Evolutionary conservation across 768 basidiomycete species (phyloP), one percentile per base, ranked within the genome.

Genomic region (Amanita phalloides): DNA sequence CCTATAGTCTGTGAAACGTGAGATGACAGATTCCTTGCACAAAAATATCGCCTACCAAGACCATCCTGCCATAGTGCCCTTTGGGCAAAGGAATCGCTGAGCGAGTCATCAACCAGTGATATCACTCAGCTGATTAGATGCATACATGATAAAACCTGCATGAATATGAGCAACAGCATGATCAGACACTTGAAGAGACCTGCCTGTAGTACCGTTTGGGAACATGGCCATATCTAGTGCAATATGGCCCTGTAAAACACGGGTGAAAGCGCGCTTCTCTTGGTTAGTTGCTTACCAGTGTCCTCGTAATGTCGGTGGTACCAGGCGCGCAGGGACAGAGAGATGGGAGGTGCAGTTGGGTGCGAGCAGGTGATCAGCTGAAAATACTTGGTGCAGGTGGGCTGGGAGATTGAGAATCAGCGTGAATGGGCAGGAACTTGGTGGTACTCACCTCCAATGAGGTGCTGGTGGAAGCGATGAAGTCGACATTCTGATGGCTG

Each of bases 221-320:
- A 97, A 90, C 14, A 96, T 62, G 3, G 81, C 82, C 0, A 78
- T 76, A 63, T 96, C 95, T 44, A 99, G 85, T 0, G 90, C 81
- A 54, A 95, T 92, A 60, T 94, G 88, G 0, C 90, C 90, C 66
- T 94, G 90, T 48, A 92, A 70, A 2, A 99, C 95, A 14, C 92
- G 78, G 0, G 95, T 98, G 60, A 92, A 95, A 0, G 91, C 83
- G 0, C 87, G 78, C 56, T 82, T 89, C 66, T 96, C 88, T 60
- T 90, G 86, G 0, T 74, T 72, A 6, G 83, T 82, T 0, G 95
- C 17, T 17, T 17, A 17, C 17, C 17, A 17, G 17, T 1, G 17
- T 17, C 17, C 17, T 17, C 17, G 17, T 17, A 17, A 17, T 1
- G 17, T 17, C 17, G 17, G 17, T 17, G 17, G 17, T 17, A 17